Conservation (phyloP, 306 rosid genomes). For the Neltuma alba region DNA sequence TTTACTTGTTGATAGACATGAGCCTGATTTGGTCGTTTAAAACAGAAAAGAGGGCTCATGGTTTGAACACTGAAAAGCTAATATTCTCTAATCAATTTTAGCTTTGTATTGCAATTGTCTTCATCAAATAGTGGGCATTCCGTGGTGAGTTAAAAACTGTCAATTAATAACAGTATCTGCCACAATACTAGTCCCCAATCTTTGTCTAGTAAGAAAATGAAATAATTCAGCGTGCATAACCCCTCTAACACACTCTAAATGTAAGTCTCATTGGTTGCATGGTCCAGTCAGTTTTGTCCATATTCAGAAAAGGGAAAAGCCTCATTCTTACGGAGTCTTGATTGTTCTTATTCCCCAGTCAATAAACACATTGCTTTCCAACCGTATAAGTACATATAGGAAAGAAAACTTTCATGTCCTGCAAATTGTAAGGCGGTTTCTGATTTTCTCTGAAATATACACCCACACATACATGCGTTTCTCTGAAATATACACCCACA, state of each 20-base stretch:
- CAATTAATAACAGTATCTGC: conserved; percentile 32
- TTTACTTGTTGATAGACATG: conserved; percentile 44
- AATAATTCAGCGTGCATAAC: conserved; percentile 30
- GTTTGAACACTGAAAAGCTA: conserved; percentile 41
- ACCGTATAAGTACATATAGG: conserved; percentile 33
- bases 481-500: background rate
- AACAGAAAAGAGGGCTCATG: conserved; percentile 28
- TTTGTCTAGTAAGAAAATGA: conserved; percentile 34
- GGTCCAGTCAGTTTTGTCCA: conserved; percentile 41
- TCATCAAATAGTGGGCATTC: conserved; percentile 40
- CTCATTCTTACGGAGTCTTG: conserved; percentile 49
- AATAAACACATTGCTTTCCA: conserved; percentile 41
- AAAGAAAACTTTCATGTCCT: conserved; percentile 28
- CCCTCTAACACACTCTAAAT: conserved; percentile 34
- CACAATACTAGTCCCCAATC: conserved; percentile 23
- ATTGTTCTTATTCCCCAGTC: conserved; percentile 45
- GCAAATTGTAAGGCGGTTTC: conserved; percentile 33
- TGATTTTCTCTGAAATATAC: conserved; percentile 4
- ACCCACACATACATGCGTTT: background rate
- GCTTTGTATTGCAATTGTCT: conserved; percentile 33
- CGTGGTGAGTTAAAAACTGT: conserved; percentile 30
- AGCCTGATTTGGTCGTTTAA: conserved; percentile 52
- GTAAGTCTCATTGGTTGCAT: conserved; percentile 50
- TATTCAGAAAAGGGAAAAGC: conserved; percentile 29
- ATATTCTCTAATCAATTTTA: conserved; percentile 47